phyloP scores from a whole-genome alignment of 768 basidiomycete species.

The Xerocomellus chrysenteron region DNA sequence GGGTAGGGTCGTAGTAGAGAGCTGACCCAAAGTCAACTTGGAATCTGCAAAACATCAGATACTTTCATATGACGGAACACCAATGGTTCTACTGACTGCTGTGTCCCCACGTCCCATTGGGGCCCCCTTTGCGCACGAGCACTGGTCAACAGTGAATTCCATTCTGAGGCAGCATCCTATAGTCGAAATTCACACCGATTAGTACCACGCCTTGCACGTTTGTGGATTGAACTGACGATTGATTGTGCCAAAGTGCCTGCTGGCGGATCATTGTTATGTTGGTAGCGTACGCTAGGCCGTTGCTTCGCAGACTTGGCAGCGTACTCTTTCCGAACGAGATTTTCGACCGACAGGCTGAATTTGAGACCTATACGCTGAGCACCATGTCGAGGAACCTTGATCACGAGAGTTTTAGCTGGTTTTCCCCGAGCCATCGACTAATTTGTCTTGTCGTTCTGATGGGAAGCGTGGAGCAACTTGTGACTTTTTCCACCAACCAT shows the following conservation, averaged over 20 bases:
- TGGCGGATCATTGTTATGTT: constrained; percentile 56
- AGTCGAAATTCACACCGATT: background rate
- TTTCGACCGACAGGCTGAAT: constrained; percentile 57
- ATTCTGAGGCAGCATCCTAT: constrained; percentile 77
- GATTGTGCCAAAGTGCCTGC: constrained; percentile 51
- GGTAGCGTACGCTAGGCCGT: constrained; percentile 38
- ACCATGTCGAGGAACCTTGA: constrained; percentile 73
- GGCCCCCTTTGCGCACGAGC: constrained; percentile 82
- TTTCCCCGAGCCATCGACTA: constrained; percentile 38
- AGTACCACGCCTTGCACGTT: background rate
- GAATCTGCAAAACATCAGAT: constrained; percentile 46
- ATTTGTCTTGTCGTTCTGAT: background rate
- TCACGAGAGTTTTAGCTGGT: constrained; percentile 53
- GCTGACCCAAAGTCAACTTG: constrained; percentile 72
- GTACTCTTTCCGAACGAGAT: constrained; percentile 48
- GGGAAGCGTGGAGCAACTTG: background rate
- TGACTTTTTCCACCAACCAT: background rate
- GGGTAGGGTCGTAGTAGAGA: constrained; percentile 70
- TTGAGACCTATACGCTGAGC: constrained; percentile 70
- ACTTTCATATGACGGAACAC: background rate
- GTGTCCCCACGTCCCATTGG: constrained; percentile 86
- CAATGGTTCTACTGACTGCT: constrained; percentile 56
- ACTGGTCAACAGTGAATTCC: constrained; percentile 78
- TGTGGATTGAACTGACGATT: constrained; percentile 48
- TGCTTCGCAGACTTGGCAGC: constrained; percentile 49